Conservation (phyloP, 2,329 filamentous ascomycete species). For the Neonectria hederae region DNA sequence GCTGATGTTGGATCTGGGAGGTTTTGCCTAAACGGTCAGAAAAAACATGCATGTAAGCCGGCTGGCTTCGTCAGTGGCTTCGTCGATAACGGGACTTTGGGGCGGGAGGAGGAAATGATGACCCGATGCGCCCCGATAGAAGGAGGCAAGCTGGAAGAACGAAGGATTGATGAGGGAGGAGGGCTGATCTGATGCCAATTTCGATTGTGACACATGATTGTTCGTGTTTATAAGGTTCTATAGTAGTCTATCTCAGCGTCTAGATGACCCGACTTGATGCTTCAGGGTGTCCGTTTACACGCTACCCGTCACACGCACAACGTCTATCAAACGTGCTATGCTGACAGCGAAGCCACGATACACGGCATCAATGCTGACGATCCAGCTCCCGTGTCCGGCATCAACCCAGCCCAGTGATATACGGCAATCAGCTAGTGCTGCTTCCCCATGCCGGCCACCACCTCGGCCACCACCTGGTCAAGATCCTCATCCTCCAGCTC, state of each 20-base stretch:
- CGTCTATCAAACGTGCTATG: neutral
- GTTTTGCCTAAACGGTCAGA: slow-evolving; percentile 3
- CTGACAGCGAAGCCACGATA: neutral
- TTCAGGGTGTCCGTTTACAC: neutral
- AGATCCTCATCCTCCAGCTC: slow-evolving; percentile 58
- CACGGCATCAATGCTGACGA: neutral
- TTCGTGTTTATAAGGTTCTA: neutral
- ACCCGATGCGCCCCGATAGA: slow-evolving; percentile 10
- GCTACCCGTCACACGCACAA: neutral
- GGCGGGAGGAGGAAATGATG: slow-evolving; percentile 20
- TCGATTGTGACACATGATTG: neutral
- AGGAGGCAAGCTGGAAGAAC: neutral
- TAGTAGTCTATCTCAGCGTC: neutral
- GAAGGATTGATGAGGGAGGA: neutral
- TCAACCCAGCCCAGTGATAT: neutral
- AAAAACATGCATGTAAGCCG: slow-evolving; percentile 4
- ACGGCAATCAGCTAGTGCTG: slow-evolving; percentile 4
- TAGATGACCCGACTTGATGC: neutral
- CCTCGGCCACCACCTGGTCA: slow-evolving; percentile 51
- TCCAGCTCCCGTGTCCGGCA: neutral
- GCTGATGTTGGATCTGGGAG: slow-evolving; percentile 6
- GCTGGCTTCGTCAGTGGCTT: neutral
- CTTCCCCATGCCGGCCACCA: slow-evolving; percentile 43
- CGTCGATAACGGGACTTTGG: no score
- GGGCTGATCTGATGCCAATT: neutral